These are phyloP conservation scores for Starmera dryadoides DNA, from an alignment of 805 yeast genomes.

Conservation along the genomic window DNA sequence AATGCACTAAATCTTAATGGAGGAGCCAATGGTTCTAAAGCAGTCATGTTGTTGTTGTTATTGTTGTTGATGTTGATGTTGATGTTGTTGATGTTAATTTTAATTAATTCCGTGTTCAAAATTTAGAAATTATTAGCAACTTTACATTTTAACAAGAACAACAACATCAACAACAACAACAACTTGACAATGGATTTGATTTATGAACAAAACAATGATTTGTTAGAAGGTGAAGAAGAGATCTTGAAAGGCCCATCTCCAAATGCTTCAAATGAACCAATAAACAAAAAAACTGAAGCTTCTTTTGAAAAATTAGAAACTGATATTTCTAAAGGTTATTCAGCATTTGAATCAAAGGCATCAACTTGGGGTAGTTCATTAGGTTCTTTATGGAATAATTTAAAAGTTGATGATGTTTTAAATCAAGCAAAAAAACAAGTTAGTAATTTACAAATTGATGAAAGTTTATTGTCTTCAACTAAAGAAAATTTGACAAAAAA, in stretches of 20 bases:
- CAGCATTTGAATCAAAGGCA: constrained; percentile 34
- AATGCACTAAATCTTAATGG: constrained; percentile 75
- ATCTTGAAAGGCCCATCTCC: neutral
- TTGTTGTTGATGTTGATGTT: neutral
- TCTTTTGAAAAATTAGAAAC: constrained; percentile 43
- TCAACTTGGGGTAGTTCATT: constrained; percentile 27
- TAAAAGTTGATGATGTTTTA: constrained; percentile 28
- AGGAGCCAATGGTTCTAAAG: constrained; percentile 38
- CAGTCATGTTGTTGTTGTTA: constrained; percentile 1
- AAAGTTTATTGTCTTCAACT: constrained; percentile 8
- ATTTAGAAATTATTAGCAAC: too few species aligned
- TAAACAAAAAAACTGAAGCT: constrained; percentile 44
- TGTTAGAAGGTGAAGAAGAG: neutral
- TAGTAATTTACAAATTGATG: constrained; percentile 15
- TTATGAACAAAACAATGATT: constrained; percentile 15
- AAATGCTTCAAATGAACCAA: constrained; percentile 8
- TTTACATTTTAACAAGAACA: too few species aligned
- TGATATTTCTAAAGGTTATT: constrained; percentile 45
- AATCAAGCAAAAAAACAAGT: constrained; percentile 16
- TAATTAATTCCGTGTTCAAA: too few species aligned
- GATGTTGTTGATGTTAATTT: too few species aligned
- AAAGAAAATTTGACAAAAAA: constrained; percentile 4
- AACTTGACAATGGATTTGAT: constrained; percentile 19
- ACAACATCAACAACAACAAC: neutral
- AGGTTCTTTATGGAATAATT: constrained; percentile 26